Conservation (phyloP, 1,139 yeast genomes). For the Pichia sp. region DNA sequence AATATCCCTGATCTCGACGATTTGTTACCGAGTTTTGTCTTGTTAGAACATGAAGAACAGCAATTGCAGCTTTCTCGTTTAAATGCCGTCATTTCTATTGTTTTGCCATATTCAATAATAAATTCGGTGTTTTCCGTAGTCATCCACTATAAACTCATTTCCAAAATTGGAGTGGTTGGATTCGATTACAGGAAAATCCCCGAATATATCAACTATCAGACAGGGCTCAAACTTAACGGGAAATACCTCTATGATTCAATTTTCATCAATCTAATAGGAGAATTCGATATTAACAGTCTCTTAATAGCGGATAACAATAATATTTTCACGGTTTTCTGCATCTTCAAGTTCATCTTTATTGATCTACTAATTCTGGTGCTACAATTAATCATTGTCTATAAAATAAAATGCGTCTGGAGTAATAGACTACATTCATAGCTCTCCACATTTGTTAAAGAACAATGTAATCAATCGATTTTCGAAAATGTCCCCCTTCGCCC, state of each 20-base stretch:
- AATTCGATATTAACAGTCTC: neutral
- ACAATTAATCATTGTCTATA: too few species aligned
- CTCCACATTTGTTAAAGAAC: too few species aligned
- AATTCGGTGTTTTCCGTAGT: neutral
- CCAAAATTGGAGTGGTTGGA: too few species aligned
- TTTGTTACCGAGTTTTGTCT: neutral
- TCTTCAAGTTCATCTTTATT: too few species aligned
- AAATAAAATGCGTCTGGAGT: too few species aligned
- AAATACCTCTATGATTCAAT: neutral
- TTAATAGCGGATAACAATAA: too few species aligned
- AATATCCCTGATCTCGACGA: conserved; percentile 5
- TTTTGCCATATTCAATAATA: conserved; percentile 2
- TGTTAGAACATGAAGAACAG: neutral
- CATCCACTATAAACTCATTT: neutral
- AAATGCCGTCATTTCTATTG: conserved; percentile 1
- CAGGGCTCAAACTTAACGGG: neutral
- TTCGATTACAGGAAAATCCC: neutral
- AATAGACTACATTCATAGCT: too few species aligned
- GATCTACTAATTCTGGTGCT: too few species aligned
- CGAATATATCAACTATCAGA: neutral
- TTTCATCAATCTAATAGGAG: neutral
- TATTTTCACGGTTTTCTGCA: too few species aligned
- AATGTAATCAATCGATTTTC: too few species aligned
- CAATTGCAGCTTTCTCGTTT: conserved; percentile 1
- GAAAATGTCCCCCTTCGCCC: too few species aligned